Evolutionary conservation across 2,329 filamentous ascomycete species (phyloP).

Genomic region (Alternaria incomplexa): DNA sequence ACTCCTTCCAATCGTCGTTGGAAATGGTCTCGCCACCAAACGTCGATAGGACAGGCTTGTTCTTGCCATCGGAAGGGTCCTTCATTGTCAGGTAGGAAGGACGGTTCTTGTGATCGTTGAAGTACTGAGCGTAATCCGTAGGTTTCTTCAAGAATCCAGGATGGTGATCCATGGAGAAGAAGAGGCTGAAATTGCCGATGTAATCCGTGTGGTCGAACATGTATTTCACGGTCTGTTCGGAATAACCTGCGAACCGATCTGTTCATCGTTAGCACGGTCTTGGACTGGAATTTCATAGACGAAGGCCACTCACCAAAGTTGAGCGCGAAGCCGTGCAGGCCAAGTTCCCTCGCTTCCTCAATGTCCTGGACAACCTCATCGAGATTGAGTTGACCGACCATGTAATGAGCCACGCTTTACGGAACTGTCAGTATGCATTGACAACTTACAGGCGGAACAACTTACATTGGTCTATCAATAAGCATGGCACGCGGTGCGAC

Average conservation of each 20-base stretch:
- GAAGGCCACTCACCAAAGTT: slow-evolving; percentile 32
- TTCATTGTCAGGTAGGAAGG: slow-evolving; percentile 36
- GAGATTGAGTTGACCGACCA: slow-evolving; percentile 30
- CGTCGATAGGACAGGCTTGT: slow-evolving; percentile 41
- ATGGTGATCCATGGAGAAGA: slow-evolving; percentile 31
- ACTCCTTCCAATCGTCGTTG: slow-evolving; percentile 23
- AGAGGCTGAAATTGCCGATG: slow-evolving; percentile 38
- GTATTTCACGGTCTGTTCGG: slow-evolving; percentile 30
- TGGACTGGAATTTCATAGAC: not conserved
- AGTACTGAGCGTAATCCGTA: slow-evolving; percentile 32
- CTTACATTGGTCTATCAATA: not conserved
- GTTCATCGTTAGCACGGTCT: not conserved
- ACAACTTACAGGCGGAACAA: slow-evolving; percentile 4
- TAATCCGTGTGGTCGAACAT: slow-evolving; percentile 42
- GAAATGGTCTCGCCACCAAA: slow-evolving; percentile 37
- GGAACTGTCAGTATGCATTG: not conserved
- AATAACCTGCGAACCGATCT: slow-evolving; percentile 29
- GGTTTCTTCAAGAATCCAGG: slow-evolving; percentile 27
- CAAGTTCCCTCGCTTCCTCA: slow-evolving; percentile 34
- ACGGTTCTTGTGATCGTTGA: slow-evolving; percentile 27
- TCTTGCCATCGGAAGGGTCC: slow-evolving; percentile 9
- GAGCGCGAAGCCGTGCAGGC: slow-evolving; percentile 46
- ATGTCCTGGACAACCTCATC: slow-evolving; percentile 34
- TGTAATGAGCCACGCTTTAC: slow-evolving; percentile 30
- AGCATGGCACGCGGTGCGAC: not conserved